Evolutionary conservation across 2,329 filamentous ascomycete species (phyloP).

Genomic region (Coniella vitis): DNA sequence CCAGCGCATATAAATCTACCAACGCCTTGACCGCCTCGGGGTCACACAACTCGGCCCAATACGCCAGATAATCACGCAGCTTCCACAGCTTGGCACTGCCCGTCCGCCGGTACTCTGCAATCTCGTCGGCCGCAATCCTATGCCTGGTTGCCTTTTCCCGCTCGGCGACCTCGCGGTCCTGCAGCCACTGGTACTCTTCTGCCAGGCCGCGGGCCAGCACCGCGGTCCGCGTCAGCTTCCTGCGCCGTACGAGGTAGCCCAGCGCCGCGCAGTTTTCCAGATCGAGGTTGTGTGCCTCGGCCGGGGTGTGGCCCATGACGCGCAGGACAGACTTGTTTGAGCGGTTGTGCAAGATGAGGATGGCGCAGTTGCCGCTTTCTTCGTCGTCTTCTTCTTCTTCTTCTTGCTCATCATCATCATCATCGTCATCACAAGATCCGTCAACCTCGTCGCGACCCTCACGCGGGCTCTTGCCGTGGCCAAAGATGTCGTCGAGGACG

Average conservation of each 20-base stretch:
- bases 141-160: constrained; percentile 1
- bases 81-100: neutral
- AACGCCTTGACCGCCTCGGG: constrained; percentile 2
- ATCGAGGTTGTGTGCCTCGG: neutral
- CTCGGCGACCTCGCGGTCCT: neutral
- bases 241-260: constrained; percentile 5
- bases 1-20: neutral
- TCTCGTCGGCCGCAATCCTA: neutral
- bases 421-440: too few relatives aligned
- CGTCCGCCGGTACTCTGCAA: neutral
- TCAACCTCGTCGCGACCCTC: too few relatives aligned
- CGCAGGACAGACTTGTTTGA: constrained; percentile 11
- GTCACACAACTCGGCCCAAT: neutral
- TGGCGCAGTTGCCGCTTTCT: neutral
- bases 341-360: constrained; percentile 13
- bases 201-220: neutral
- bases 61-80: neutral
- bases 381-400: too few relatives aligned
- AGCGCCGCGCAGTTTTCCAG: constrained; percentile 10
- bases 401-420: too few relatives aligned
- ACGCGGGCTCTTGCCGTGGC: neutral
- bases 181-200: neutral
- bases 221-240: neutral
- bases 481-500: constrained; percentile 11
- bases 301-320: constrained; percentile 10